phyloP scores from a whole-genome alignment of 2,329 filamentous ascomycete species.

The Emergomyces pasteurianus region DNA sequence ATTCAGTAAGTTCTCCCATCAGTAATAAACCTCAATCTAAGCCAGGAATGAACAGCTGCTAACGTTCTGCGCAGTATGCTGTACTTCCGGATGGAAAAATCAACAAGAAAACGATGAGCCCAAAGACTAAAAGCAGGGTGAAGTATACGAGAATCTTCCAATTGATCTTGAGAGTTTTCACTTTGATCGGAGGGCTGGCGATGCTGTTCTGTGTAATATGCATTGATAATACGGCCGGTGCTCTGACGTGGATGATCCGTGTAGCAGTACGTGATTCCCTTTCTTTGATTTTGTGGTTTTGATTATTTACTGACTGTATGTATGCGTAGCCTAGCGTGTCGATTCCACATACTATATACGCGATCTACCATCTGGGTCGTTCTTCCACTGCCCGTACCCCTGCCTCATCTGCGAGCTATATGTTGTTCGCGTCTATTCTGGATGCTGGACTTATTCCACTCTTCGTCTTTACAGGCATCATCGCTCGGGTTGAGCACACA shows the following conservation, averaged over 20 bases:
- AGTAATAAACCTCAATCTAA: slow-evolving; percentile 1
- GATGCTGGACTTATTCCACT: slow-evolving; percentile 57
- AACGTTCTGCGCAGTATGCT: slow-evolving; percentile 23
- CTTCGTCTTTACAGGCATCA: slow-evolving; percentile 47
- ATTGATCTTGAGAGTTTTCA: slow-evolving; percentile 53
- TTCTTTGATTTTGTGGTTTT: background rate
- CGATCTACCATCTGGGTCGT: slow-evolving; percentile 65
- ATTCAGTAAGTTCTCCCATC: slow-evolving; percentile 44
- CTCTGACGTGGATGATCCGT: slow-evolving; percentile 63
- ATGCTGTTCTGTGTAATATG: slow-evolving; percentile 66
- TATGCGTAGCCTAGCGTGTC: slow-evolving; percentile 63
- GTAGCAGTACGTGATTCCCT: slow-evolving; percentile 50
- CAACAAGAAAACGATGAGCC: slow-evolving; percentile 54
- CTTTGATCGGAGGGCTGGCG: slow-evolving; percentile 58
- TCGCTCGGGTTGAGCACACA: slow-evolving; percentile 41
- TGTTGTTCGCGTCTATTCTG: slow-evolving; percentile 65
- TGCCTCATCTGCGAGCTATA: slow-evolving; percentile 75
- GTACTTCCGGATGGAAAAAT: slow-evolving; percentile 51
- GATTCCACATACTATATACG: slow-evolving; percentile 61
- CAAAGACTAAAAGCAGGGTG: slow-evolving; percentile 57
- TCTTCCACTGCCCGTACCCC: slow-evolving; percentile 60
- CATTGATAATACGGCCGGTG: slow-evolving; percentile 52
- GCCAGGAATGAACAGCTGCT: background rate
- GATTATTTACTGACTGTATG: background rate
- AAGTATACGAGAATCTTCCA: slow-evolving; percentile 58